A percentile compares a stretch with the other conserved stretches of the same genome.
Conservation (phyloP, 345 rosid species). For the Raphanus raphanistrum region DNA sequence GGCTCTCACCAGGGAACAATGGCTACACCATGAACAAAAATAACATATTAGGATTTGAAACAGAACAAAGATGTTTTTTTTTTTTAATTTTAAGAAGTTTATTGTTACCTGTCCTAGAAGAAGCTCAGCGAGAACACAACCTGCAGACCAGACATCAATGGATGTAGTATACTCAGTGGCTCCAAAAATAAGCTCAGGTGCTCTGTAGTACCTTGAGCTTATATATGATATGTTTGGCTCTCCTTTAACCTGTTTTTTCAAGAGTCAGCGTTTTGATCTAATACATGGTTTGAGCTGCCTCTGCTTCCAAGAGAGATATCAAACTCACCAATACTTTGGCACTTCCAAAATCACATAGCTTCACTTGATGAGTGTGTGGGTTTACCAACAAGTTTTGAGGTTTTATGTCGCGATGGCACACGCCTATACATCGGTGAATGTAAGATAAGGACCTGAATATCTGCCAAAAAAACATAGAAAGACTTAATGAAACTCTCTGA, state of each 20-base stretch:
- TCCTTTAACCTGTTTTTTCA: neutral
- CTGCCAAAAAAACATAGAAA: neutral
- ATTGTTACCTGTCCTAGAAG: neutral
- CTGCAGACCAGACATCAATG: neutral
- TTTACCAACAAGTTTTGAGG: neutral
- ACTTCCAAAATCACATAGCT: neutral
- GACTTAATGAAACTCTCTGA: neutral
- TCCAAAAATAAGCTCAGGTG: slow-evolving; percentile 1
- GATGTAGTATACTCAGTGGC: neutral
- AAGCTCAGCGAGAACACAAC: neutral
- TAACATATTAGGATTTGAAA: neutral
- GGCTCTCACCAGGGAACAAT: slow-evolving; percentile 1
- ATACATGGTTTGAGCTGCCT: neutral
- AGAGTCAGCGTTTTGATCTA: neutral
- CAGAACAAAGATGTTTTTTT: neutral
- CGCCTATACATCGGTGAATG: neutral
- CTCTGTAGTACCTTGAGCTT: neutral
- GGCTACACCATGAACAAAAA: neutral
- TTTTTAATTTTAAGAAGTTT: too few relatives aligned
- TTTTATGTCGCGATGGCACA: neutral
- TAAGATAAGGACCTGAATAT: neutral
- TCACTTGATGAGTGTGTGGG: neutral
- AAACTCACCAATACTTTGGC: neutral
- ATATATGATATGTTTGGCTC: neutral
- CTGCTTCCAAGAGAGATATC: neutral